These are phyloP conservation scores for Leishmania aethiopica DNA, from an alignment of 208 protist genomes.

Conservation along the genomic window DNA sequence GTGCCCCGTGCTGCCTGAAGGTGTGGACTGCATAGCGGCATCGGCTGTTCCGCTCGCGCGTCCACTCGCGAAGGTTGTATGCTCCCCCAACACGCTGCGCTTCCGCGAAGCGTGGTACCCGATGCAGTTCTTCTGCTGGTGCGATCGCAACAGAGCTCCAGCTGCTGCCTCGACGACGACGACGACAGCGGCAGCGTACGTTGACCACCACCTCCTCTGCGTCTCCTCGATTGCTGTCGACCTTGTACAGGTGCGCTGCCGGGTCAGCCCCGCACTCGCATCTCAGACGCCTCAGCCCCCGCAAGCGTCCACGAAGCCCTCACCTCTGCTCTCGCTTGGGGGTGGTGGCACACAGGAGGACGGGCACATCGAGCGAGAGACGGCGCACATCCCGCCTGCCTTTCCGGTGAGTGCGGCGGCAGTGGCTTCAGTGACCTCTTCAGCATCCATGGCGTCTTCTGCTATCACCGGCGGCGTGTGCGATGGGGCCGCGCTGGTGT, in stretches of 20 bases:
- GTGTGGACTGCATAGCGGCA: constrained; percentile 29
- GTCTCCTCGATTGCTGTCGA: constrained; percentile 59
- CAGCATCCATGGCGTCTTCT: not conserved
- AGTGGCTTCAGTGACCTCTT: not conserved
- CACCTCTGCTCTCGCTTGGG: not conserved
- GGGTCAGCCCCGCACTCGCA: not conserved
- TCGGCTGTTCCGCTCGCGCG: constrained; percentile 14
- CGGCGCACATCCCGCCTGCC: not conserved
- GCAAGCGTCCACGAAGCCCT: not conserved
- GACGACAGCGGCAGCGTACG: not conserved
- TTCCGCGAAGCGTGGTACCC: constrained; percentile 67
- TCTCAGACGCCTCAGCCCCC: too few species aligned
- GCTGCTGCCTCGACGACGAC: not conserved
- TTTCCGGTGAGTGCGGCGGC: not conserved
- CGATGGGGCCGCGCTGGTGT: not conserved
- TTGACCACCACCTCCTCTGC: constrained; percentile 39
- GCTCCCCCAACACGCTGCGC: constrained; percentile 53
- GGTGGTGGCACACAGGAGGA: not conserved
- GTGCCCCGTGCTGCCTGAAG: constrained; percentile 31
- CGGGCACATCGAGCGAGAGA: not conserved
- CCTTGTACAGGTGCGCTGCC: constrained; percentile 34
- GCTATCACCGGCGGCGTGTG: not conserved
- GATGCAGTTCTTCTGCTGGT: constrained; percentile 54
- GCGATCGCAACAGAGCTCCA: constrained; percentile 3
- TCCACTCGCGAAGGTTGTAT: constrained; percentile 28